Evolutionary conservation across 495 filamentous ascomycete genomes (phyloP).

Genomic region (Daldinia caldariorum): DNA sequence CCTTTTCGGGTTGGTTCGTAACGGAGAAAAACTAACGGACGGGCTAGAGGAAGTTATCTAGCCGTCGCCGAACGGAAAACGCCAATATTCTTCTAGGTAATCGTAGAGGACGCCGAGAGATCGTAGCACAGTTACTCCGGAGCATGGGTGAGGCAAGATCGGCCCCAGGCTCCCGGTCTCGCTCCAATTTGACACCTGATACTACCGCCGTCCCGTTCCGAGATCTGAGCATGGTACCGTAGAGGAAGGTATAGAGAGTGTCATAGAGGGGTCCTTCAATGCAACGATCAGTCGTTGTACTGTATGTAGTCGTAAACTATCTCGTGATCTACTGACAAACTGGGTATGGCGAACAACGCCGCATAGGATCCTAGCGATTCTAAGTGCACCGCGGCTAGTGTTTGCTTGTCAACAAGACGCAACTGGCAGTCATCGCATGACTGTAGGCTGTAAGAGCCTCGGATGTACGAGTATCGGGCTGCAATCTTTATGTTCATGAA

Average conservation of each 20-base stretch:
- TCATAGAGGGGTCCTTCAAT: constrained; percentile 21
- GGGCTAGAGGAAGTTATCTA: constrained; percentile 19
- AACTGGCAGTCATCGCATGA: constrained; percentile 33
- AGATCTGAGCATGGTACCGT: constrained; percentile 45
- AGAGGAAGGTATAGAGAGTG: constrained; percentile 24
- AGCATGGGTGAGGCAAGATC: constrained; percentile 46
- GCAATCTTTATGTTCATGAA: constrained; percentile 38
- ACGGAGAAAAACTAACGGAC: constrained; percentile 3
- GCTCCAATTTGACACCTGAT: constrained; percentile 44
- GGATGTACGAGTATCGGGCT: constrained; percentile 39
- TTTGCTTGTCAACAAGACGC: constrained; percentile 39
- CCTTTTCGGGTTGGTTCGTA: constrained; percentile 17
- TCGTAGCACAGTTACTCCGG: constrained; percentile 36
- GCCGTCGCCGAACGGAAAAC: constrained; percentile 29
- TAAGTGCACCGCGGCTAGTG: constrained; percentile 28
- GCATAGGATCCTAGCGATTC: constrained; percentile 29
- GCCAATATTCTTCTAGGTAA: constrained; percentile 19
- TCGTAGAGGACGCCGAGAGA: constrained; percentile 35
- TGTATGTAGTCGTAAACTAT: constrained; percentile 31
- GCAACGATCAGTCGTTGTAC: constrained; percentile 21
- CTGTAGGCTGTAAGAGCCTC: constrained; percentile 36
- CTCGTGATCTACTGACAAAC: constrained; percentile 39
- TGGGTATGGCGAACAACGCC: constrained; percentile 20
- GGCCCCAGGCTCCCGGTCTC: constrained; percentile 49
- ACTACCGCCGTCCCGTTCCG: constrained; percentile 45